A percentile compares a stretch with the other conserved stretches of the same genome.
phyloP scores from a whole-genome alignment of 345 rosid genomes.

The Hibiscus trionum region DNA sequence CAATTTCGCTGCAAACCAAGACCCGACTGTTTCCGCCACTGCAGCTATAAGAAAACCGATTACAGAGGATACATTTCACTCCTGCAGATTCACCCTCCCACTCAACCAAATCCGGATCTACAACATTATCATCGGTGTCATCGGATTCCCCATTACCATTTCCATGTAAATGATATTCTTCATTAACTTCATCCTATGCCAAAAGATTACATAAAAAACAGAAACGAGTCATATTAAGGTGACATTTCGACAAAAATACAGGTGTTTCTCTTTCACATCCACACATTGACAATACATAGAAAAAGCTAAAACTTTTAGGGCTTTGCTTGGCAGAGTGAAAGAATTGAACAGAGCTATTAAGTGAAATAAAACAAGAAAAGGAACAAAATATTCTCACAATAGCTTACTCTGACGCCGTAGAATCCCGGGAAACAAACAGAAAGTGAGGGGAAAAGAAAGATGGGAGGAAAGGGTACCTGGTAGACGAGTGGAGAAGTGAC shows the following conservation, averaged over 20 bases:
- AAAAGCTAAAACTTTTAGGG: background rate
- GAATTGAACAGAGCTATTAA: background rate
- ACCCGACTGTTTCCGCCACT: background rate
- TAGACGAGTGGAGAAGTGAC: background rate
- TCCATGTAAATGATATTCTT: background rate
- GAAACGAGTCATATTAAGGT: background rate
- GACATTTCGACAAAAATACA: background rate
- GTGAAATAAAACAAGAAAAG: background rate
- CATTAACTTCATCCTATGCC: slow-evolving; percentile 10
- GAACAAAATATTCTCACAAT: background rate
- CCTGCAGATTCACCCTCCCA: background rate
- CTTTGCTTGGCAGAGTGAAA: background rate
- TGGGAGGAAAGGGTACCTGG: background rate
- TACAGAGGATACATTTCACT: background rate
- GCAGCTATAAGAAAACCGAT: slow-evolving; percentile 28
- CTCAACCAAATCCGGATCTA: background rate
- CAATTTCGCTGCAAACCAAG: slow-evolving; percentile 4
- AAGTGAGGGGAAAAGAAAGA: background rate
- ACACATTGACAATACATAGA: background rate
- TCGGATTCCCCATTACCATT: background rate
- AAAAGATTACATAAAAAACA: background rate
- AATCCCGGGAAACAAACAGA: background rate
- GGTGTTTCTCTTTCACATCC: background rate
- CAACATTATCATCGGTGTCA: background rate
- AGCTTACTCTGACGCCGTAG: background rate